Conservation (phyloP, 139 green algal species). For the Tetraselmis striata region DNA sequence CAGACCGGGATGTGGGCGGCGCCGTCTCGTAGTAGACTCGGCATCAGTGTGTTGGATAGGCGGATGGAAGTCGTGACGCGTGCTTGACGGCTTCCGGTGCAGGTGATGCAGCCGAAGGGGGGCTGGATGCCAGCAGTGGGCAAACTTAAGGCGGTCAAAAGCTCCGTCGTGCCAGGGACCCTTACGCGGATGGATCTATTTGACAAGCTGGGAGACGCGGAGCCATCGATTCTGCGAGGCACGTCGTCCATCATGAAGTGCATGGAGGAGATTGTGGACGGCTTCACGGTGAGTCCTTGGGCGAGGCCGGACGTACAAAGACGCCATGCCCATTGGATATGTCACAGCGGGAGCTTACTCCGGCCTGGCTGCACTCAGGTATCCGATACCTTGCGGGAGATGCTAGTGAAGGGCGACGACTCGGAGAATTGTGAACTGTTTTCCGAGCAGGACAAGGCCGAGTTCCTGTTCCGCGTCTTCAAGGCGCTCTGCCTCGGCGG, state of each 20-base stretch:
- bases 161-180: slow-evolving; percentile 20
- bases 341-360: background rate
- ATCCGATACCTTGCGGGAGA: slow-evolving; percentile 38
- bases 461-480: slow-evolving; percentile 48
- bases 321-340: background rate
- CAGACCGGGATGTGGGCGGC: too few relatives aligned
- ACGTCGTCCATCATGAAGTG: slow-evolving; percentile 37
- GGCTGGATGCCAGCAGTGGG: slow-evolving; percentile 8
- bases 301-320: too few relatives aligned
- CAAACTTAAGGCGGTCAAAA: slow-evolving; percentile 1
- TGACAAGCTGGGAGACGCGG: slow-evolving; percentile 12
- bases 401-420: slow-evolving; percentile 36
- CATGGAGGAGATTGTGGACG: slow-evolving; percentile 45
- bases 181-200: slow-evolving; percentile 23
- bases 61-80: too few relatives aligned
- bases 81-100: background rate
- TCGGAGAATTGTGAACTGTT: slow-evolving; percentile 40
- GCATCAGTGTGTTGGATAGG: too few relatives aligned
- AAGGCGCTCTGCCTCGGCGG: slow-evolving; percentile 41
- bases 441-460: slow-evolving; percentile 26
- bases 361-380: slow-evolving; percentile 20
- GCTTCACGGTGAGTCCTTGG: slow-evolving; percentile 41
- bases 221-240: slow-evolving; percentile 30
- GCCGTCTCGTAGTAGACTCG: too few relatives aligned
- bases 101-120: slow-evolving; percentile 23